Evolutionary conservation across 495 filamentous ascomycete genomes (phyloP), one percentile per base, ranked within the genome.

Genomic region (Neurospora sp.): DNA sequence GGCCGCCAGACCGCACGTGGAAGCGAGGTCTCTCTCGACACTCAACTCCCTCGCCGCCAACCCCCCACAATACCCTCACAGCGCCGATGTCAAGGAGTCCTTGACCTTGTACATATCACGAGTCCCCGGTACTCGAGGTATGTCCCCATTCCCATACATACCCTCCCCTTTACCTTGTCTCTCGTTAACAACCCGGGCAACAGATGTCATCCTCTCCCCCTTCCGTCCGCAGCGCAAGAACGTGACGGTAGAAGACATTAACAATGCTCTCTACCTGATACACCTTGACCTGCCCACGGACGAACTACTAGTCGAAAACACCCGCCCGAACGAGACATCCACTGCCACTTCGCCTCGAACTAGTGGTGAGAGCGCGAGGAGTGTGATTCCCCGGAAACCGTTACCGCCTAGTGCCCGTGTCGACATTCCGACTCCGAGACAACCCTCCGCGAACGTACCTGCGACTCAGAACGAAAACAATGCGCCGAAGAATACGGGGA

Each of bases 141-240:
- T 41, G 86, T 80, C 39, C 35, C 16, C 27, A 35, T 69, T n/a
- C 46, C 42, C 54, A 70, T 38, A 78, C 73, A 39, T 37, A 38
- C 62, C 70, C 23, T 71, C 37, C 73, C 46, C 31, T 37, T 38
- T 49, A 66, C 70, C 27, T 72, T 46, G 73, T 66, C 31, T 41
- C 4, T 69, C n/a, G 37, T 75, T 72, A n/a, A 78, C 71, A 77
- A 71, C 71, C 74, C 8, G 11, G 46, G n/a, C 31, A 7, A 37
- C 72, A 97, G 96, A 98, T 87, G 87, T 98, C 62, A 96, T 99
- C 73, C 88, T 98, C n/a, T 95, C 95, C 10, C 92, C 96, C 1
- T 84, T 97, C 27, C 95, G 95, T 81, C 96, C 96, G 20, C 89
- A 92, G 20, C 85, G 90, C 20, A 96, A 95, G 80, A 93, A 93